Evolutionary conservation across 805 yeast species (phyloP).

Genomic region (Starmerella stigmatis): DNA sequence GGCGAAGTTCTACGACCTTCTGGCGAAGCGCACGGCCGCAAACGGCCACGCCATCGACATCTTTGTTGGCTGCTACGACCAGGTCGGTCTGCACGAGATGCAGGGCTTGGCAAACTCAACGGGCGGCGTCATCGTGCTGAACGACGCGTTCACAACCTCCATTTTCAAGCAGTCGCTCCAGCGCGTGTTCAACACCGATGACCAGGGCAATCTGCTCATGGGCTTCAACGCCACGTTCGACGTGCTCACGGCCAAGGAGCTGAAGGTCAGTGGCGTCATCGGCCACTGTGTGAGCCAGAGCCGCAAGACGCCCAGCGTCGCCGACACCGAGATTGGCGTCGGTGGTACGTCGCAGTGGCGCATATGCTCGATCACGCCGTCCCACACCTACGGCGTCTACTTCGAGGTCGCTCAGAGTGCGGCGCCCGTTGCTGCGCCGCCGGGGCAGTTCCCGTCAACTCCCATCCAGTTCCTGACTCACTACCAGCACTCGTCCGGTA

Average conservation of each 20-base stretch:
- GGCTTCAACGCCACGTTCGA: conserved; percentile 85
- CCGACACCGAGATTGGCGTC: conserved; percentile 87
- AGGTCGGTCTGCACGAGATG: conserved; percentile 92
- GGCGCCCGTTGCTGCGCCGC: conserved; percentile 27
- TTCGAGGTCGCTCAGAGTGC: conserved; percentile 56
- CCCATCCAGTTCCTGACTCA: conserved; percentile 75
- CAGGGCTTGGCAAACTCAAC: conserved; percentile 71
- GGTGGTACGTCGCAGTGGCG: conserved; percentile 89
- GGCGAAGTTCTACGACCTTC: conserved; percentile 61
- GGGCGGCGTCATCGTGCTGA: conserved; percentile 78
- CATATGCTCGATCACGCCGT: conserved; percentile 74
- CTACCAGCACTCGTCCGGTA: conserved; percentile 92
- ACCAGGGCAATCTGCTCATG: conserved; percentile 73
- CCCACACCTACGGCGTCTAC: conserved; percentile 78
- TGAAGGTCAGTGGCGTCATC: conserved; percentile 83
- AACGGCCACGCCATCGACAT: conserved; percentile 78
- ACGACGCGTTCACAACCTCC: conserved; percentile 90
- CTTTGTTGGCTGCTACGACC: conserved; percentile 93
- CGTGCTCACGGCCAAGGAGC: conserved; percentile 74
- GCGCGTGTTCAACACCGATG: conserved; percentile 78
- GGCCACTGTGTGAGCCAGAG: conserved; percentile 76
- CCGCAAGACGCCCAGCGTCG: conserved; percentile 55
- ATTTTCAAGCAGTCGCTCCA: conserved; percentile 87
- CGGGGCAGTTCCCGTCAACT: conserved; percentile 23
- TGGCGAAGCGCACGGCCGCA: conserved; percentile 60